Conservation (phyloP, 768 basidiomycete species). For the Boletales sp. region DNA sequence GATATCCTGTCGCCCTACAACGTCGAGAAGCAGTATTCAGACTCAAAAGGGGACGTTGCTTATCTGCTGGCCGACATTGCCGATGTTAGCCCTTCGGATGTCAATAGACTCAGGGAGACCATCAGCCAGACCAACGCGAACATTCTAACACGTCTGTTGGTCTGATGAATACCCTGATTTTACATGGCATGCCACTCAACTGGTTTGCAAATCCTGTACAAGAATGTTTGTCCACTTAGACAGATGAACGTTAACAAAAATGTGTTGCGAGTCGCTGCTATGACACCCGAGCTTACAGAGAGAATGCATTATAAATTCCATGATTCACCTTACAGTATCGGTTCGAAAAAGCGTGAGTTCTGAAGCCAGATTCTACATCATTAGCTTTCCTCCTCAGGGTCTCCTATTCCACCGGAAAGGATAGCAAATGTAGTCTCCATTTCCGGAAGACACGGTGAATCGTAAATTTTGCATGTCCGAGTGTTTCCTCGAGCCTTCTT, state of each 20-base stretch:
- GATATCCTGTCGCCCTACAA: slow-evolving; percentile 92
- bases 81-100: slow-evolving; percentile 77
- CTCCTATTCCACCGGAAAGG: slow-evolving; percentile 85
- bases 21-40: slow-evolving; percentile 99
- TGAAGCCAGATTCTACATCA: neutral
- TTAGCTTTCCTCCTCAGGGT: slow-evolving; percentile 84
- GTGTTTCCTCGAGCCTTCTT: slow-evolving; percentile 91
- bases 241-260: neutral
- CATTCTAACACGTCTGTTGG: slow-evolving; percentile 85
- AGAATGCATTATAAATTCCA: slow-evolving; percentile 6
- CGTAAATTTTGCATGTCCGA: slow-evolving; percentile 94
- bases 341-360: neutral
- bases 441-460: slow-evolving; percentile 96
- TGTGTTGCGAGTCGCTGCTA: neutral
- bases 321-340: slow-evolving; percentile 3
- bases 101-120: slow-evolving; percentile 70
- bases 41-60: slow-evolving; percentile 88
- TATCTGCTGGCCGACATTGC: slow-evolving; percentile 98
- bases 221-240: neutral
- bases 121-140: slow-evolving; percentile 82
- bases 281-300: slow-evolving; percentile 8
- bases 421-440: slow-evolving; percentile 96
- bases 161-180: slow-evolving; percentile 32
- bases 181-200: slow-evolving; percentile 45
- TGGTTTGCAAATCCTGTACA: slow-evolving; percentile 31